Evolutionary conservation across 2,329 filamentous ascomycete species (phyloP), one percentile per base, ranked within the genome.

Genomic region (Sclerotinia nivalis): DNA sequence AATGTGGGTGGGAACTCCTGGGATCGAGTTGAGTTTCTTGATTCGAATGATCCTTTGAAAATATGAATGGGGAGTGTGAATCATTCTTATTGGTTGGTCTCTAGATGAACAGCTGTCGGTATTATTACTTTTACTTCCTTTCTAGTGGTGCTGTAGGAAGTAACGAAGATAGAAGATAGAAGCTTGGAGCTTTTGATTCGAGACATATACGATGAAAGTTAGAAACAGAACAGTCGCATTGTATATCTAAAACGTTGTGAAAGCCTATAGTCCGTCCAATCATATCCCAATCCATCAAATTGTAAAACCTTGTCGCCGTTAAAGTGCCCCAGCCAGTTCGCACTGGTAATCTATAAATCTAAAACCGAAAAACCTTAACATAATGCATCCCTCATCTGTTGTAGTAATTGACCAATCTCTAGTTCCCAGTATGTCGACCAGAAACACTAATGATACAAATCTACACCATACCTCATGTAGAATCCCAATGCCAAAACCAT

Each of bases 291-390:
- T 4, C 34, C 13, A 13, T 40, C 61, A 56, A 34, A 58, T 45
- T 22, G 13, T 60, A 28, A 50, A 34, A 7, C 25, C 40, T 13
- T 37, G 8, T 37, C 43, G 28, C 40, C 22, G 40, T 59, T 20
- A 22, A 67, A 40, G n/a, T 60, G n/a, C 13, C 65, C 65, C 9
- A 22, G 54, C 54, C 54, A 59, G 54, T 49, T 67, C 54, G 65
- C 54, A 67, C 40, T 28, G 28, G 54, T 25, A 67, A 49, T 60
- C 22, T 67, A 49, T 22, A 12, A 65, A 60, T 58, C 52, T 67
- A 67, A 60, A 67, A 5, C 2, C 1, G 28, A 20, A 65, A 65
- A 25, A 52, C 34, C 31, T 5, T 20, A 40, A 47, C 28, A 59
- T 47, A 50, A 59, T 67, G 28, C 28, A 67, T 47, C 54, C 7